A percentile compares a stretch with the other conserved stretches of the same genome.
These are phyloP conservation scores for Pseudogymnoascus sp. DNA, from an alignment of 2,329 filamentous ascomycete species.

Conservation along the genomic window DNA sequence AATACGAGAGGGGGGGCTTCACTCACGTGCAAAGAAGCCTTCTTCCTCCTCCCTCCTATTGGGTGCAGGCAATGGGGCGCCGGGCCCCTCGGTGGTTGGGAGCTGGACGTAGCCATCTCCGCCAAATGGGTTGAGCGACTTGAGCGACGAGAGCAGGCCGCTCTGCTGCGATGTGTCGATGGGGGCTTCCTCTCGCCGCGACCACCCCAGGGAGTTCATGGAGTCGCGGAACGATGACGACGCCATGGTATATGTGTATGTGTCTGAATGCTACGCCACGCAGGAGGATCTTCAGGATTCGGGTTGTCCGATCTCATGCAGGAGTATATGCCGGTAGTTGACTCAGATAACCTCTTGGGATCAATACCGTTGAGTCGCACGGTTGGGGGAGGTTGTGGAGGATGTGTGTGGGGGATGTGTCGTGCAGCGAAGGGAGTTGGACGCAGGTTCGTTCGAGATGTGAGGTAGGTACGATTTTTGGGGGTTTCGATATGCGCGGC, in stretches of 20 bases:
- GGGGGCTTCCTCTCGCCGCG: slow-evolving; percentile 72
- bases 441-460: neutral
- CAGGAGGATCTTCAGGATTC: slow-evolving; percentile 14
- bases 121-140: slow-evolving; percentile 81
- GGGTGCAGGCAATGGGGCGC: slow-evolving; percentile 77
- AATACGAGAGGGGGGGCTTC: slow-evolving; percentile 19
- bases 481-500: neutral
- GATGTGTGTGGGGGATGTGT: neutral
- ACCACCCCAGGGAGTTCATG: slow-evolving; percentile 92
- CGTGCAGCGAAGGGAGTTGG: neutral
- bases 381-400: neutral
- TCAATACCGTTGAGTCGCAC: neutral
- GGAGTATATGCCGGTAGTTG: neutral
- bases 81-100: slow-evolving; percentile 72
- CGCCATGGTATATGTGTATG: slow-evolving; percentile 51
- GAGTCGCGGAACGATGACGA: slow-evolving; percentile 86
- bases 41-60: slow-evolving; percentile 88
- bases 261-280: neutral
- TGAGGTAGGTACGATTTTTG: neutral
- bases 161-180: slow-evolving; percentile 63
- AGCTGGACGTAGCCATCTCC: slow-evolving; percentile 82
- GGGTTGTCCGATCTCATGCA: neutral
- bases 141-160: slow-evolving; percentile 71
- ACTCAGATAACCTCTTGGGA: neutral
- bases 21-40: slow-evolving; percentile 91